Evolutionary conservation across 2,329 filamentous ascomycete genomes (phyloP).

Genomic region (Sporothrix brunneoviolacea): DNA sequence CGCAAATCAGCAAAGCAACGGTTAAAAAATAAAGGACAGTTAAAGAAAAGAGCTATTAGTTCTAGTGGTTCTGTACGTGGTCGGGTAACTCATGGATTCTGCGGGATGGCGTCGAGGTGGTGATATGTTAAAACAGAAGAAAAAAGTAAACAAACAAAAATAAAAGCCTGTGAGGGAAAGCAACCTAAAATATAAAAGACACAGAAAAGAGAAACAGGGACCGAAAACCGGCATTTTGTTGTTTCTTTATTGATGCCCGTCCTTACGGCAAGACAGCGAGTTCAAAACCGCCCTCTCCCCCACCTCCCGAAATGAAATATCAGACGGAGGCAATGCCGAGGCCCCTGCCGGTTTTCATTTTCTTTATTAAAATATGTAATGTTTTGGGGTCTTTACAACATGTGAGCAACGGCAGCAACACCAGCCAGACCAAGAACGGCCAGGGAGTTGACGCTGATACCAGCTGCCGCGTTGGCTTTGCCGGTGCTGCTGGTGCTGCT

Average conservation of each 20-base stretch:
- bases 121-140: neutral
- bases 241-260: slow-evolving; percentile 3
- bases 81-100: slow-evolving; percentile 9
- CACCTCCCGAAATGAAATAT: neutral
- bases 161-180: neutral
- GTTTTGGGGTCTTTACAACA: slow-evolving; percentile 38
- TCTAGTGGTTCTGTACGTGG: slow-evolving; percentile 16
- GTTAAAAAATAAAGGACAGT: neutral
- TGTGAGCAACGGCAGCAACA: slow-evolving; percentile 36
- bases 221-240: slow-evolving; percentile 6
- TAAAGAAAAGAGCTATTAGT: slow-evolving; percentile 18
- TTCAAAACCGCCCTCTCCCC: slow-evolving; percentile 3
- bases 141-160: neutral
- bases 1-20: too few species aligned
- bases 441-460: slow-evolving; percentile 40
- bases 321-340: neutral
- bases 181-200: neutral
- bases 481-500: slow-evolving; percentile 24
- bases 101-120: slow-evolving; percentile 2
- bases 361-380: slow-evolving; percentile 14
- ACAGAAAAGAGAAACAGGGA: neutral
- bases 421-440: slow-evolving; percentile 39
- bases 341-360: neutral
- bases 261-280: slow-evolving; percentile 2
- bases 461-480: slow-evolving; percentile 37